Evolutionary conservation across 164 flowering plant species (phyloP), one percentile per base, ranked within the genome.

Genomic region (Kingdonia uniflora): DNA sequence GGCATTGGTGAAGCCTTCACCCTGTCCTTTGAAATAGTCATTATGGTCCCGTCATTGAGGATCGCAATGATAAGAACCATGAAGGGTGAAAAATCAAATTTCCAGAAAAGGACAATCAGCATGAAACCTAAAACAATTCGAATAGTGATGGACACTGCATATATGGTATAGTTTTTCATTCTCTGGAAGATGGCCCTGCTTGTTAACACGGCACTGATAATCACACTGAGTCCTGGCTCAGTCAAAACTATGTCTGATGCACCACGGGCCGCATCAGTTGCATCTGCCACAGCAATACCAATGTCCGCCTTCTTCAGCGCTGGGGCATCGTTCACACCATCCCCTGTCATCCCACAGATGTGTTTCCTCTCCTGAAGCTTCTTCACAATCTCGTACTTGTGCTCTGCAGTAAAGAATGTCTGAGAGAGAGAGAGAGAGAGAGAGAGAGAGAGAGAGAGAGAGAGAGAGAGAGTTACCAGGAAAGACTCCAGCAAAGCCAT

Each of bases 131-230:
- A 21, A 19, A 87, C 96, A 13, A 87, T 85, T 50, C 95, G 80
- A 63, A 87, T 87, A 11, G 96, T 87, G 66, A 87, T 87, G 26
- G 96, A 85, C 35, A 87, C 96, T 1, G 96, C 96, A 57, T 88
- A 88, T 63, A 88, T 88, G 35, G 96, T 87, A 70, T 87, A 87
- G 74, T 87, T 87, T 70, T 85, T 87, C 96, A 85, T 87, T 65
- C 96, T 82, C 60, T 88, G 95, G 80, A 87, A 87, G 70, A 85
- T 85, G 62, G 96, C 86, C 43, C 96, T 70, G 71, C 94, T 87
- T 1, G 96, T 87, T 64, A 87, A 55, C 6, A 87, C 96, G 2
- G 91, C 94, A 21, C 91, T 83, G 2, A 87, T 62, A 14, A 87
- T 87, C 60, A 87, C 96, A 23, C 91, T 87, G 14, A 87, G 74